Conservation (phyloP, 169 alveolate species). For the Eimeria mitis region DNA sequence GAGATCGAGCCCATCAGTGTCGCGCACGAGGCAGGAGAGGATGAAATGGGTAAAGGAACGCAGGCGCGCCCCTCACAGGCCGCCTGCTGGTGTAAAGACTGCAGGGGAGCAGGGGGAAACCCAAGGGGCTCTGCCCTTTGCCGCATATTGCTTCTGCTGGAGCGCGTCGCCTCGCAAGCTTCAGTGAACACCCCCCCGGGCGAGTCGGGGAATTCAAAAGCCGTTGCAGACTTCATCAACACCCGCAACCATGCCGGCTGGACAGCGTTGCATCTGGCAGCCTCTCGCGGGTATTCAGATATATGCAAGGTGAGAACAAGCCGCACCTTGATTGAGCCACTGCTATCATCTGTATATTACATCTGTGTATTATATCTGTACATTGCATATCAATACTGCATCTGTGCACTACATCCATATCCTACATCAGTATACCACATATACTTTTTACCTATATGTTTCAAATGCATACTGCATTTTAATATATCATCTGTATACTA, state of each 20-base stretch:
- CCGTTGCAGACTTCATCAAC: constrained; percentile 2
- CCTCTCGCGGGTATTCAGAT: constrained; percentile 54
- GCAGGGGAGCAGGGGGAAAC: background rate
- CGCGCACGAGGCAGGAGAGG: background rate
- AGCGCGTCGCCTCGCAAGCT: background rate
- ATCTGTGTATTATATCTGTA: background rate
- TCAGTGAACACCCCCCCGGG: background rate
- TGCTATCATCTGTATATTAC: background rate
- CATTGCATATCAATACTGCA: background rate
- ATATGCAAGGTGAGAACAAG: constrained; percentile 24
- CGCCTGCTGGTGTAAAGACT: constrained; percentile 32
- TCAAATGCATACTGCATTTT: too few relatives aligned
- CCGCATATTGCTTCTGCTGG: constrained; percentile 32
- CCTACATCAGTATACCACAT: background rate
- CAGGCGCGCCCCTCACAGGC: background rate
- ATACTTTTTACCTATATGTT: too few relatives aligned
- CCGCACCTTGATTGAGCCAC: background rate
- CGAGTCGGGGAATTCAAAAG: background rate
- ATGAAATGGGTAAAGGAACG: background rate
- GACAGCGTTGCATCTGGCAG: constrained; percentile 66
- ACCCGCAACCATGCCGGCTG: constrained; percentile 43
- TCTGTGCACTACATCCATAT: background rate
- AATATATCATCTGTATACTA: too few relatives aligned
- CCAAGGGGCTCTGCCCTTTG: constrained; percentile 31
- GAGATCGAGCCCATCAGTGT: background rate